These are phyloP conservation scores for Gossypium longicalyx DNA, from an alignment of 345 rosid genomes.

Conservation along the genomic window DNA sequence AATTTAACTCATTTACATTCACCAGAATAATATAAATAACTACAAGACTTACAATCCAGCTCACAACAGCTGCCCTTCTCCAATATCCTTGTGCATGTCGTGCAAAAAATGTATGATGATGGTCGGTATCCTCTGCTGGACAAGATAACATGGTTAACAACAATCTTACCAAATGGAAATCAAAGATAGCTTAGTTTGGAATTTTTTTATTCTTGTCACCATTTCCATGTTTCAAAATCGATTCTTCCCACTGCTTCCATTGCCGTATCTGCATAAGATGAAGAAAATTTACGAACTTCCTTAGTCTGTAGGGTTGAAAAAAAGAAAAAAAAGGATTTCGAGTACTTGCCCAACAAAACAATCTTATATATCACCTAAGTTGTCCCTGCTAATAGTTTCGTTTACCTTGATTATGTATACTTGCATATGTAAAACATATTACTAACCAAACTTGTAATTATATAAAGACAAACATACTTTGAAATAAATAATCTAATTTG, in stretches of 20 bases:
- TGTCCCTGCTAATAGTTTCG: too few species aligned
- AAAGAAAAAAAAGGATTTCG: too few species aligned
- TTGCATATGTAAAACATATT: not conserved
- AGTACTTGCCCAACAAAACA: too few species aligned
- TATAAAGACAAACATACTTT: not conserved
- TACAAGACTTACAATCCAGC: slow-evolving; percentile 60
- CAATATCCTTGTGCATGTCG: slow-evolving; percentile 52
- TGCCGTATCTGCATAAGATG: slow-evolving; percentile 46
- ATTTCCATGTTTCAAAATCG: not conserved
- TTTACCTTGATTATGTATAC: not conserved
- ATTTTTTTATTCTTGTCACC: slow-evolving; percentile 16
- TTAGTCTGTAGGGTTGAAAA: not conserved
- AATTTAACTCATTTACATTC: too few species aligned
- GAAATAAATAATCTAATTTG: not conserved
- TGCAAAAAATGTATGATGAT: slow-evolving; percentile 26
- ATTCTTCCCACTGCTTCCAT: slow-evolving; percentile 79
- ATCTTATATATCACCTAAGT: too few species aligned
- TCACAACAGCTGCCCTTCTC: slow-evolving; percentile 56
- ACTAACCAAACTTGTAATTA: not conserved
- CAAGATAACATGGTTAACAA: slow-evolving; percentile 9
- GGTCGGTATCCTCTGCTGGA: slow-evolving; percentile 13
- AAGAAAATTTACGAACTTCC: not conserved
- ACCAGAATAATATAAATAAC: not conserved
- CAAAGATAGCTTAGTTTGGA: not conserved
- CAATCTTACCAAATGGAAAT: not conserved